phyloP scores from a whole-genome alignment of 2,329 filamentous ascomycete species.

The Fusarium falciforme region DNA sequence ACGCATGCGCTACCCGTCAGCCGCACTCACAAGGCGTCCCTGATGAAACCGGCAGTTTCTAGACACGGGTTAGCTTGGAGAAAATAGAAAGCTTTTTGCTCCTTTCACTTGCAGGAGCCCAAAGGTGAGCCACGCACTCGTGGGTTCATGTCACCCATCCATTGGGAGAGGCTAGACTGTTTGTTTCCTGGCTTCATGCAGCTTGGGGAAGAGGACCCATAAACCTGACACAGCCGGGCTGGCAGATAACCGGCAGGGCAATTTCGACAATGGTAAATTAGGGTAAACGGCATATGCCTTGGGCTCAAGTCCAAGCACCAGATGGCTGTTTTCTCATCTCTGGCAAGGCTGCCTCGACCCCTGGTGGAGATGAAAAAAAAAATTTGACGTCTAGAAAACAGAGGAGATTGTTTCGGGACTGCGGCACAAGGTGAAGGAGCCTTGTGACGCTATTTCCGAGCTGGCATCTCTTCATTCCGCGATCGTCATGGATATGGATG shows the following conservation, averaged over 20 bases:
- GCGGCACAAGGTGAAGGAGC: not conserved
- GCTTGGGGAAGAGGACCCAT: constrained; percentile 2
- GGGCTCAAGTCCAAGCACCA: constrained; percentile 10
- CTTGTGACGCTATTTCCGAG: not conserved
- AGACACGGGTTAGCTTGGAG: not conserved
- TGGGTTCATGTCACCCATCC: not conserved
- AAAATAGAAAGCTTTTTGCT: not conserved
- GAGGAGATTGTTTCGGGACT: not conserved
- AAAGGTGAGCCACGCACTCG: not conserved
- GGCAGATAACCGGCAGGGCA: not conserved
- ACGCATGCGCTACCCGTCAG: not conserved
- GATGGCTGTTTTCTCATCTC: not conserved
- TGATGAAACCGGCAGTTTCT: constrained; percentile 1
- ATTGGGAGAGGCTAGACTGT: not conserved
- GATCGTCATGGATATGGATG: not conserved
- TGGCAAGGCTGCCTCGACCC: not conserved
- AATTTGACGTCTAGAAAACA: not conserved
- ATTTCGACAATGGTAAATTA: not conserved
- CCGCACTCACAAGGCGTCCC: constrained; percentile 1
- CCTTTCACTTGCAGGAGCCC: not conserved
- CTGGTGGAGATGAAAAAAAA: not conserved
- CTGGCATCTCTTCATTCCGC: not conserved
- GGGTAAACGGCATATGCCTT: not conserved
- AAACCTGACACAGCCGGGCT: constrained; percentile 19
- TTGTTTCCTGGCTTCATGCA: not conserved